Base-by-base conservation (phyloP, 805 yeast species). In the Ogataea chonburiensis region DNA sequence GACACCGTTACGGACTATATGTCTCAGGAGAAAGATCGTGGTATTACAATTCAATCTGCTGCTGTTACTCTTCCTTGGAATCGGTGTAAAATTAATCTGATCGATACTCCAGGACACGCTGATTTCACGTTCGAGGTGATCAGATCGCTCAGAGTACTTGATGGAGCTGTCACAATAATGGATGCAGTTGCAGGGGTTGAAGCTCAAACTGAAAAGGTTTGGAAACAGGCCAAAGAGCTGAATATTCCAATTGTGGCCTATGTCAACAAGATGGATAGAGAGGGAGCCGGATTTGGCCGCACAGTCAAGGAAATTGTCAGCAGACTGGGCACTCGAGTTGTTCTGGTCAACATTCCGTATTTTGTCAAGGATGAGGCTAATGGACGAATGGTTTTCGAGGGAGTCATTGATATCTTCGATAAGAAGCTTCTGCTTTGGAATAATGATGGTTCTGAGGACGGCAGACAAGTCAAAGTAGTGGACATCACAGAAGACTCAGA, bases 131-230 rank as follows among this genome's bases (percentile, higher is more conserved):
- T 89, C 58, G 98, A 93, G 61, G 98, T 93, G 4, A 85, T 78
- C 2, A 66, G 97, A 38, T 81, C 98, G 0, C 69, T 93, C 39
- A 72, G 96, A 44, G 97, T 93, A 2, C 65, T 93, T 7, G 98
- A 93, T 63, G 97, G 98, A 3, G 94, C 91, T 1, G 94, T 93
- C 6, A 83, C 95, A 0, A 85, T 93, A 7, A 62, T 93, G 34
- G 98, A 93, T 64, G 95, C 86, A 1, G 98, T 91, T 7, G 97
- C 96, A 2, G 98, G 98, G 9, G 98, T 93, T 1, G 98, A 93
- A 58, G 93, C 98, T 0, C 98, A 93, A 60, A 91, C 98, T 0
- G 97, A 89, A 56, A 91, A 88, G 54, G 98, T 93, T 3, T 93
- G 98, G 97, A 76, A 73, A 45, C 96, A 89, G 60, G 89, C 96